Evolutionary conservation across 768 basidiomycete genomes (phyloP), one percentile per base, ranked within the genome.

Genomic region (Leucocoprinus birnbaumii): DNA sequence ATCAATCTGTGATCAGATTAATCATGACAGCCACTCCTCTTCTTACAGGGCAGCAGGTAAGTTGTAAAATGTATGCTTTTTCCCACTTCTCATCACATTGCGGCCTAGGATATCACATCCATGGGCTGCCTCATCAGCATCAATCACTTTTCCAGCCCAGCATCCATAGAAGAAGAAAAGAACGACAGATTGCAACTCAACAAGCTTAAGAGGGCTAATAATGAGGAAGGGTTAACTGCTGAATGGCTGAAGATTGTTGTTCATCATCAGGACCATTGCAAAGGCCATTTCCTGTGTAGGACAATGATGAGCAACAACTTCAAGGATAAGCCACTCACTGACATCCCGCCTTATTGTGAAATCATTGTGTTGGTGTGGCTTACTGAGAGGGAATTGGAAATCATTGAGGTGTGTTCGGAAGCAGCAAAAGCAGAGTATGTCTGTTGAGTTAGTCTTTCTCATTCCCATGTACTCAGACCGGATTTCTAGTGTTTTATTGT

Each of bases 11-110:
- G 0, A 27, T 68, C 0, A 52, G 57, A 1, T 6, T 68, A 1
- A 26, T 53, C 1, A 49, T 66, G 31, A 67, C 66, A 0, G 66
- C 62, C 0, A 70, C 67, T 0, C 66, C 67, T 0, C 55, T 68
- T 8, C 56, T 61, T 6, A 67, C 65, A 1, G 50, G 59, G 4
- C 57, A 60, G 0, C 65, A 61, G 56, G 68, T 67, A 34, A n/a
- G n/a, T n/a, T n/a, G n/a, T 42, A 57, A n/a, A 10, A 34, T 24
- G 18, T 21, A 18, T 31, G 3, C 37, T 19, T 10, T 48, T 11
- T n/a, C 2, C n/a, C 6, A 11, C 22, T 18, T 18, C 22, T 10
- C 46, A 14, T 18, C 27, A 59, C 55, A 55, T 57, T 38, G 26
- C 53, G 14, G 44, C n/a, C 42, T 45, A 19, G 42, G n/a, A n/a